Evolutionary conservation across 202 grass and related monocot genomes (phyloP).

Genomic region (Sporobolus alterniflorus): DNA sequence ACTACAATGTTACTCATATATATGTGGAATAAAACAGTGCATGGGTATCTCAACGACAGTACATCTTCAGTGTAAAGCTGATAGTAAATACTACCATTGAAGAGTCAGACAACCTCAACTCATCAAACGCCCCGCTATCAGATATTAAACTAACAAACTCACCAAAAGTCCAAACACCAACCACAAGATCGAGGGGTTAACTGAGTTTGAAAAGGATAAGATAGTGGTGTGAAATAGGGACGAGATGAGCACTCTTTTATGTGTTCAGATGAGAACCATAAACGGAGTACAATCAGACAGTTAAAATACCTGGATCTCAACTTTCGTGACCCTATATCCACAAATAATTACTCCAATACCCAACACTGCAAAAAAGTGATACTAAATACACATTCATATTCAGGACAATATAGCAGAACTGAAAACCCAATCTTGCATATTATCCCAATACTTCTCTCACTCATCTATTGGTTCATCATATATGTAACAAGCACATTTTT

Average conservation of each 20-base stretch:
- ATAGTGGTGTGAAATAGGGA: not conserved
- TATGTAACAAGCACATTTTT: not conserved
- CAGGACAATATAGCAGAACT: not conserved
- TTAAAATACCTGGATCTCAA: not conserved
- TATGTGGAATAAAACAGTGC: not conserved
- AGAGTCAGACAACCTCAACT: not conserved
- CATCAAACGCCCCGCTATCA: not conserved
- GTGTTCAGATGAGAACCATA: not conserved
- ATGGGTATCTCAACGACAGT: slow-evolving; percentile 5
- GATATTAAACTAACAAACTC: no score
- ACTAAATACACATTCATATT: not conserved
- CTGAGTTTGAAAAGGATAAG: not conserved
- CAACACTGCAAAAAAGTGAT: not conserved
- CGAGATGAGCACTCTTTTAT: not conserved
- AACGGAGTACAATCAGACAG: not conserved
- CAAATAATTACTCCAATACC: not conserved
- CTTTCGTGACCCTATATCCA: not conserved
- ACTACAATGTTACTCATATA: not conserved
- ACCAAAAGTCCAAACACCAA: not conserved
- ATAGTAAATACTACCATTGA: not conserved
- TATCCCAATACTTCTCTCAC: not conserved
- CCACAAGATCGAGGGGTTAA: not conserved
- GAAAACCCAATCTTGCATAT: no score
- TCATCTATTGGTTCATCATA: not conserved
- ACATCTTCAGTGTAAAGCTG: not conserved